phyloP scores from a whole-genome alignment of 2,329 filamentous ascomycete genomes.

The Sporothrix sp. region DNA sequence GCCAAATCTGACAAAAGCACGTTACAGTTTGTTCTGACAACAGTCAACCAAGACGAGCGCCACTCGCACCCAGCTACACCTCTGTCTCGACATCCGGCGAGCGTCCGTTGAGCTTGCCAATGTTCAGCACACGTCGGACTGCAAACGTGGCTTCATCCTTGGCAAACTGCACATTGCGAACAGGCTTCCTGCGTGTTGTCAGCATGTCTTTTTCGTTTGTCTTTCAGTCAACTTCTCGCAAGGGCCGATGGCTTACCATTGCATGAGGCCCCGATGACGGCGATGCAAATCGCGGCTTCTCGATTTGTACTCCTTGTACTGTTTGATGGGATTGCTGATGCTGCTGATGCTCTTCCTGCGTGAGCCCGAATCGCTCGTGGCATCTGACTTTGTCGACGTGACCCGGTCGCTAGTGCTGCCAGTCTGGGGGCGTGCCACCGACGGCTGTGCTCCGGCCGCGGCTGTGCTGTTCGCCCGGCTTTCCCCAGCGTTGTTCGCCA shows the following conservation, averaged over 20 bases:
- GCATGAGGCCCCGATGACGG: conserved; percentile 84
- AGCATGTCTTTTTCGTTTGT: background rate
- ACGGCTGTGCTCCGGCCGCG: background rate
- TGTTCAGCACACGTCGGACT: conserved; percentile 62
- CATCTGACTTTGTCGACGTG: background rate
- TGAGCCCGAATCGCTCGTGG: conserved; percentile 17
- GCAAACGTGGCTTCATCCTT: conserved; percentile 81
- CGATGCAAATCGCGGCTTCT: conserved; percentile 68
- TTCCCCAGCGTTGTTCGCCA: background rate
- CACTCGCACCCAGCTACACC: conserved; percentile 19
- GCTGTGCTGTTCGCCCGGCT: background rate
- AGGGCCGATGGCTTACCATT: conserved; percentile 48
- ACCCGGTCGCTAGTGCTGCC: background rate
- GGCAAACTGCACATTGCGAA: conserved; percentile 75
- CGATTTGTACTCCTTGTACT: conserved; percentile 53
- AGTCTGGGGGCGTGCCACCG: background rate
- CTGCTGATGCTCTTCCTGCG: conserved; percentile 25
- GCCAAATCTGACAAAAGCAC: too few species aligned
- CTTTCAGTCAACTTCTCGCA: too few species aligned
- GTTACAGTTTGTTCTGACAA: too few species aligned
- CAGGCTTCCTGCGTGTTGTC: conserved; percentile 46
- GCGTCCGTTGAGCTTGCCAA: conserved; percentile 67
- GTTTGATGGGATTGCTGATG: conserved; percentile 44
- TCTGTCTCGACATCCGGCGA: conserved; percentile 86
- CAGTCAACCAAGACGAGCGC: too few species aligned